These are phyloP conservation scores for Lipomyces yarrowii DNA, from an alignment of 1,139 yeast genomes.

Conservation along the genomic window DNA sequence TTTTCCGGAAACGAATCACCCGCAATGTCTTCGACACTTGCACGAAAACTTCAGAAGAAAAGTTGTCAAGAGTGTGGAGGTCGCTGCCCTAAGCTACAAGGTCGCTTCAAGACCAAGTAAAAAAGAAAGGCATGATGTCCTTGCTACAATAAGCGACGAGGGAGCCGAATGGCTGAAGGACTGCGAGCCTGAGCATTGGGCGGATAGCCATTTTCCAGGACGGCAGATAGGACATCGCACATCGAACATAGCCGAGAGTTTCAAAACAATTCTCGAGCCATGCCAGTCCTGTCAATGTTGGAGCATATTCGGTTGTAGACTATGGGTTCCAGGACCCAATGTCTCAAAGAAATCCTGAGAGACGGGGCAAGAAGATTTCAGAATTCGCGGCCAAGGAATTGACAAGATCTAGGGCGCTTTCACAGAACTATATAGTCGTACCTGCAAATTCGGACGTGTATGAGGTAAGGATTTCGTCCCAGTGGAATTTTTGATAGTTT, in stretches of 20 bases:
- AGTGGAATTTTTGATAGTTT: too few species aligned
- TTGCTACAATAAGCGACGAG: neutral
- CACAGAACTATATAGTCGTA: too few species aligned
- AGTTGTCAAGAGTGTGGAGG: neutral
- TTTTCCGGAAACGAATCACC: neutral
- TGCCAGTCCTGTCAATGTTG: neutral
- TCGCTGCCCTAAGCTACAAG: neutral
- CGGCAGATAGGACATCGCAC: neutral
- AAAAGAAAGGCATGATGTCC: neutral
- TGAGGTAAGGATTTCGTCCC: too few species aligned
- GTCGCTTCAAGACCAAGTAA: neutral
- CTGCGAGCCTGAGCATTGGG: neutral
- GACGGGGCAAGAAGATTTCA: neutral
- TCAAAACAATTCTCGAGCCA: neutral
- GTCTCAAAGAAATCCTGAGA: neutral
- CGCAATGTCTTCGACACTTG: neutral
- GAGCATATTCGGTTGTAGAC: neutral
- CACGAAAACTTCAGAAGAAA: neutral
- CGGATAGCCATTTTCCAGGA: neutral
- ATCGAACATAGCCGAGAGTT: neutral
- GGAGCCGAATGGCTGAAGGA: neutral
- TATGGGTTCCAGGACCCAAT: neutral
- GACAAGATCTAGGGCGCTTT: neutral
- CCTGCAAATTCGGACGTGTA: too few species aligned
- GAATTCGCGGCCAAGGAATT: constrained; percentile 1